Evolutionary conservation across 2,329 filamentous ascomycete genomes (phyloP).

Genomic region (Penicillium italicum): DNA sequence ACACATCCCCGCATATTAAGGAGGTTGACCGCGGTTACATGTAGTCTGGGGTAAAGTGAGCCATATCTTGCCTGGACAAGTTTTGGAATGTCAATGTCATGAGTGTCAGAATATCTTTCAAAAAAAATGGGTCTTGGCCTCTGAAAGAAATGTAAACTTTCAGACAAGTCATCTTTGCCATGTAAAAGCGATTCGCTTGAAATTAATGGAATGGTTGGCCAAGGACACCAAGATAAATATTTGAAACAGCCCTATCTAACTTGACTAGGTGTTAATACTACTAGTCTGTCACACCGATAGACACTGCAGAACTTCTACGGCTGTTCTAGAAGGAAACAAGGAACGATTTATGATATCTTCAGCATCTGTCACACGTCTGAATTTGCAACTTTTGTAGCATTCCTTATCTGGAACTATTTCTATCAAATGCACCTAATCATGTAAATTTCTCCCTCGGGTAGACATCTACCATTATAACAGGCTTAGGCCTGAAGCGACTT

Average conservation of each 20-base stretch:
- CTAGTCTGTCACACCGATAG: not conserved
- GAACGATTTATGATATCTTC: not conserved
- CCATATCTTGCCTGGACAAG: not conserved
- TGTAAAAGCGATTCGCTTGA: not conserved
- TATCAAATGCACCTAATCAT: slow-evolving; percentile 18
- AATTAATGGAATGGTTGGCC: not conserved
- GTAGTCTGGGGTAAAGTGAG: slow-evolving; percentile 3
- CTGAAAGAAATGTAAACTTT: not conserved
- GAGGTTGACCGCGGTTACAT: not conserved
- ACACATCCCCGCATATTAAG: slow-evolving; percentile 10
- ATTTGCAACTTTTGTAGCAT: slow-evolving; percentile 15
- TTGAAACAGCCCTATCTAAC: not conserved
- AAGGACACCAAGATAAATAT: not conserved
- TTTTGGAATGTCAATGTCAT: not conserved
- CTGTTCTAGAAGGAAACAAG: not conserved
- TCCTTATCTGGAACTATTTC: slow-evolving; percentile 9
- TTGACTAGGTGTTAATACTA: not conserved
- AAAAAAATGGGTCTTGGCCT: not conserved
- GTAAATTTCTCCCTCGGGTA: slow-evolving; percentile 5
- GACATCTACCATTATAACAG: not conserved
- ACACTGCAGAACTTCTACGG: not conserved
- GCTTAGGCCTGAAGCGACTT: slow-evolving; percentile 25
- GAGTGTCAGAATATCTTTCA: not conserved
- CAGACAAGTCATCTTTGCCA: not conserved
- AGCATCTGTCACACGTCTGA: not conserved